Evolutionary conservation across 2,329 filamentous ascomycete genomes (phyloP).

Genomic region (Lizonia empirigonia): DNA sequence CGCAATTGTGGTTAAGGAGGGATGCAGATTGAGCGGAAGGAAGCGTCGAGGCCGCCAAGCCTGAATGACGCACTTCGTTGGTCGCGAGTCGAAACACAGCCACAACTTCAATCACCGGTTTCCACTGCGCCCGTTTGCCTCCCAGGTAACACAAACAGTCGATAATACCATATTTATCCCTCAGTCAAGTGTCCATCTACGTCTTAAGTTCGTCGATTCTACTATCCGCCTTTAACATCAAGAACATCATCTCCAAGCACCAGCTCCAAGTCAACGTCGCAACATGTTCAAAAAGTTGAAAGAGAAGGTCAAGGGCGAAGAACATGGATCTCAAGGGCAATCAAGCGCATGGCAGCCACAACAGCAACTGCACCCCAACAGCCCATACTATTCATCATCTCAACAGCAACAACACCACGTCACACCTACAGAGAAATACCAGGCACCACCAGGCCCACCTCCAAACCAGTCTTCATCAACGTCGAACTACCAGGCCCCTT

Average conservation of each 20-base stretch:
- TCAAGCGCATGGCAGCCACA: constrained; percentile 18
- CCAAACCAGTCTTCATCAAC: constrained; percentile 27
- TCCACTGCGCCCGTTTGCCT: background rate
- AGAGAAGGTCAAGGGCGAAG: constrained; percentile 41
- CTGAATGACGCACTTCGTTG: constrained; percentile 6
- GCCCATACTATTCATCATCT: constrained; percentile 28
- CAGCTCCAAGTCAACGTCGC: background rate
- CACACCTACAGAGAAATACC: constrained; percentile 32
- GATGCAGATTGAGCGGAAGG: background rate
- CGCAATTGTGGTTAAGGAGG: background rate
- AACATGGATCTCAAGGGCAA: constrained; percentile 19
- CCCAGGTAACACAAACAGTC: background rate
- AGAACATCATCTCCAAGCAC: background rate
- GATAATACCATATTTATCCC: background rate
- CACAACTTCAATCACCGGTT: background rate
- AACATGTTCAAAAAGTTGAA: constrained; percentile 48
- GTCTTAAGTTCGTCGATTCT: background rate
- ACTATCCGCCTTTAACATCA: background rate
- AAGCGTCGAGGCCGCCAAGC: constrained; percentile 6
- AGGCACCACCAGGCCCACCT: constrained; percentile 40
- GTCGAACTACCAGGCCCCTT: constrained; percentile 22
- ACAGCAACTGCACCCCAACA: constrained; percentile 35
- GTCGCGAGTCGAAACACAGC: constrained; percentile 6
- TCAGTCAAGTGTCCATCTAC: background rate
- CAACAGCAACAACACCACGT: constrained; percentile 23